Percentiles rank a stretch among this genome's conserved stretches.
These are phyloP conservation scores for Phytophthora multivora DNA, from an alignment of 352 stramenopile species.

Conservation along the genomic window DNA sequence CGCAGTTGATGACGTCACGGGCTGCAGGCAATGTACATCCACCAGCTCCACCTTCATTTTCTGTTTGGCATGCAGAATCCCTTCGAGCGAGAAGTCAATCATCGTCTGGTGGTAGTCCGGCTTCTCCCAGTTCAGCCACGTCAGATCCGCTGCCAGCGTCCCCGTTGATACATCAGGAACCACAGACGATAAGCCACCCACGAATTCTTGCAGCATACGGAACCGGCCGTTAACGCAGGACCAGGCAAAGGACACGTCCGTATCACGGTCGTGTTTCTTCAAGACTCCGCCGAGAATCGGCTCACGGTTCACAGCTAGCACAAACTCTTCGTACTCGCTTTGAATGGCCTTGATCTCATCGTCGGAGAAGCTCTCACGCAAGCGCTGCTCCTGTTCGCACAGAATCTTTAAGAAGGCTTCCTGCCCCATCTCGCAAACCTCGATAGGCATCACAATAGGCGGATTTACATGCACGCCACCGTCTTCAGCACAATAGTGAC, in stretches of 20 bases:
- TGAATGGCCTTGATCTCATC: slow-evolving; percentile 51
- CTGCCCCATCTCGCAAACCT: slow-evolving; percentile 60
- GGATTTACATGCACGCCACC: slow-evolving; percentile 46
- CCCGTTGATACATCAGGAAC: slow-evolving; percentile 41
- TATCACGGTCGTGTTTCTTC: slow-evolving; percentile 63
- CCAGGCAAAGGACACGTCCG: slow-evolving; percentile 67
- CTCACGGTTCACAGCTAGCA: slow-evolving; percentile 47
- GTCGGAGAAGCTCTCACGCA: slow-evolving; percentile 50
- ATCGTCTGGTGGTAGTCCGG: slow-evolving; percentile 63
- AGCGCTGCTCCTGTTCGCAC: slow-evolving; percentile 37
- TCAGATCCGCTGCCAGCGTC: slow-evolving; percentile 46
- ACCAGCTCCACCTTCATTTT: slow-evolving; percentile 70
- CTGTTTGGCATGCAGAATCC: slow-evolving; percentile 70
- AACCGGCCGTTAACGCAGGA: slow-evolving; percentile 60
- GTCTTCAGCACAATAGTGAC: slow-evolving; percentile 51
- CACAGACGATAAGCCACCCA: slow-evolving; percentile 51
- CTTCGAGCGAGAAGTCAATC: slow-evolving; percentile 67
- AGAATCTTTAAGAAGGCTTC: slow-evolving; percentile 55
- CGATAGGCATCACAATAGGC: slow-evolving; percentile 49
- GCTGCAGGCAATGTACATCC: slow-evolving; percentile 48
- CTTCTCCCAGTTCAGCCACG: slow-evolving; percentile 67
- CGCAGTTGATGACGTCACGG: slow-evolving; percentile 5
- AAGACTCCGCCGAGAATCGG: slow-evolving; percentile 55
- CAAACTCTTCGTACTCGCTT: slow-evolving; percentile 57
- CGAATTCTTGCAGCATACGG: slow-evolving; percentile 58